phyloP scores from a whole-genome alignment of 1,139 yeast genomes.

The Lizanozyma gosingica region DNA sequence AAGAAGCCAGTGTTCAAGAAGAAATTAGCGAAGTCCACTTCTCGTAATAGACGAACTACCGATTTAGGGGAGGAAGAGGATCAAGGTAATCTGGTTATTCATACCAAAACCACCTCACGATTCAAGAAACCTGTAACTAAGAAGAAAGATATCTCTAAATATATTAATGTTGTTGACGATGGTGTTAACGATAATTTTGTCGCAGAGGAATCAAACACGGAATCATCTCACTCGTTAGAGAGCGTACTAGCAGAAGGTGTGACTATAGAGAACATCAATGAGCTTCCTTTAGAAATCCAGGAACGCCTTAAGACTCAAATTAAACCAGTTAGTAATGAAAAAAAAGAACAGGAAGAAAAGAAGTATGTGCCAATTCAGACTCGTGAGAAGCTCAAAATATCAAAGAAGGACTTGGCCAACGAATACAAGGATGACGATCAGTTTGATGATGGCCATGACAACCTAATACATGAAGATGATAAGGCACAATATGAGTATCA shows the following conservation, averaged over 20 bases:
- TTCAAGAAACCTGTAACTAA: neutral
- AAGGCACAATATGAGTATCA: constrained; percentile 4
- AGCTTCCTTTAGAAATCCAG: neutral
- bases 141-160: neutral
- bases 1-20: constrained; percentile 14
- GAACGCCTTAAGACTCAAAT: neutral
- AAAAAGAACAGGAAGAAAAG: constrained; percentile 1
- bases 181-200: neutral
- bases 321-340: neutral
- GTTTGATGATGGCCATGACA: constrained; percentile 15
- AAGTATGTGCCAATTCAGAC: constrained; percentile 8
- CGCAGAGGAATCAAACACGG: neutral
- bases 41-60: constrained; percentile 1
- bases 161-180: neutral
- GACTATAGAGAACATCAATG: neutral
- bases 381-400: neutral
- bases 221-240: neutral
- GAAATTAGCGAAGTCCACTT: constrained; percentile 9
- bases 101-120: neutral
- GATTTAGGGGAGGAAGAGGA: neutral
- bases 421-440: constrained; percentile 5
- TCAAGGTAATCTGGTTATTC: neutral
- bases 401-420: constrained; percentile 5
- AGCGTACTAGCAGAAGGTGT: neutral
- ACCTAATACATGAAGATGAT: constrained; percentile 12